Evolutionary conservation across 768 basidiomycete genomes (phyloP), one percentile per base, ranked within the genome.

Genomic region (Naganishia randhawae): DNA sequence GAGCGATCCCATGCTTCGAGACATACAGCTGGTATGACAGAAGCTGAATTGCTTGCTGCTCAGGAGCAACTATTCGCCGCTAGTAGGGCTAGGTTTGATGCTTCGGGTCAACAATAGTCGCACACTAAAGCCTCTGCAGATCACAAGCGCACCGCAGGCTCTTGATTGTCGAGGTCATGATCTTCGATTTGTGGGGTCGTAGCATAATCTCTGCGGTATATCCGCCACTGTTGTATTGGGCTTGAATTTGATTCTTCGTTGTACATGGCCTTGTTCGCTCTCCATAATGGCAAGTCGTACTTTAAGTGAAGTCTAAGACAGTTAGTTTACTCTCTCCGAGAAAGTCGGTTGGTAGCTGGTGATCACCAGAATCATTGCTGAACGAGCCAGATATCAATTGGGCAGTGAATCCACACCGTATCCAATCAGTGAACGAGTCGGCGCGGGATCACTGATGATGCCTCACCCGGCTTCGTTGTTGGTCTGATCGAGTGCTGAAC

Each of bases 21-120:
- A 71, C 22, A 75, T 74, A 90, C 91, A 39, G 92, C 93, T 50
- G 95, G 93, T 42, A 81, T 96, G 82, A 89, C 92, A 9, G 88
- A 92, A 74, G 95, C 92, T 77, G 92, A 99, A 75, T 85, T 97
- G 32, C 81, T 88, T 39, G 88, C 86, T 68, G 85, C 89, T 76
- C 96, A 99, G 81, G 90, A 97, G 77, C 85, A 86, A 71, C 83
- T 99, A 29, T 98, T 99, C 74, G 94, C 93, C n/a, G 88, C 88
- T 51, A 91, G 90, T 78, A 86, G 90, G 72, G 82, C 81, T 0
- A 65, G 79, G 39, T 78, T 78, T 45, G 82, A 81, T 33, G 78
- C 78, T 42, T 61, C 57, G 3, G 57, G 57, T 4, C 57, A 61
- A 39, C 37, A 61, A 29, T 41, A 41, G 39, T n/a, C n/a, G n/a